phyloP scores from a whole-genome alignment of 2,329 filamentous ascomycete genomes.

The Trichoderma sp. region DNA sequence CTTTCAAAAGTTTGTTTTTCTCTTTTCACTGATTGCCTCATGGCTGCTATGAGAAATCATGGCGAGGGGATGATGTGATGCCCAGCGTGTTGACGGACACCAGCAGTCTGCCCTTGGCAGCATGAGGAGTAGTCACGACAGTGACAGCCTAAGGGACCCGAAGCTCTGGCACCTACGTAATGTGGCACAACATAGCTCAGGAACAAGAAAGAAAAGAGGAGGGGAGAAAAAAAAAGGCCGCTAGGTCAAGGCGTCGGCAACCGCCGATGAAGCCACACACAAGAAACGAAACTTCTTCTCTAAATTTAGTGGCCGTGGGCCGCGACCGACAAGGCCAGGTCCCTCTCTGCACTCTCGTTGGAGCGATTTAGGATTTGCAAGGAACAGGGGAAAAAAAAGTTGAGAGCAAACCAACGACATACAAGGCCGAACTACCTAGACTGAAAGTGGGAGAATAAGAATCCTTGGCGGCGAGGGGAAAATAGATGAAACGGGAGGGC shows the following conservation, averaged over 20 bases:
- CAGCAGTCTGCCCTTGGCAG: background rate
- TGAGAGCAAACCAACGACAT: background rate
- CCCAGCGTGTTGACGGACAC: background rate
- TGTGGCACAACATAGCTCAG: constrained; percentile 12
- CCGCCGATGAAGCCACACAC: constrained; percentile 13
- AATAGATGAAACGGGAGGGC: background rate
- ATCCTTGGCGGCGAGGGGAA: background rate
- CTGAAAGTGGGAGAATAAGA: background rate
- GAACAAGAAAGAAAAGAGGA: background rate
- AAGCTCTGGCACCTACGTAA: constrained; percentile 7
- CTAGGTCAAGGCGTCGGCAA: constrained; percentile 6
- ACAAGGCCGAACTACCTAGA: background rate
- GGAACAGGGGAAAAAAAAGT: background rate
- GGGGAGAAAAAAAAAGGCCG: background rate
- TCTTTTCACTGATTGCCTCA: background rate
- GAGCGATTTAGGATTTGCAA: background rate
- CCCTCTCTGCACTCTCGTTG: background rate
- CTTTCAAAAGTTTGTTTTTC: background rate
- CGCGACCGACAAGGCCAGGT: background rate
- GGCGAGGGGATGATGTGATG: background rate
- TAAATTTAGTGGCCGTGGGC: background rate
- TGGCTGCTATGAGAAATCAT: background rate
- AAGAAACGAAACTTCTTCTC: background rate
- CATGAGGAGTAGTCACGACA: background rate
- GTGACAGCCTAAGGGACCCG: background rate